Evolutionary conservation across 1,284 basidiomycete species (phyloP).

Genomic region (Pseudozyma pruni): DNA sequence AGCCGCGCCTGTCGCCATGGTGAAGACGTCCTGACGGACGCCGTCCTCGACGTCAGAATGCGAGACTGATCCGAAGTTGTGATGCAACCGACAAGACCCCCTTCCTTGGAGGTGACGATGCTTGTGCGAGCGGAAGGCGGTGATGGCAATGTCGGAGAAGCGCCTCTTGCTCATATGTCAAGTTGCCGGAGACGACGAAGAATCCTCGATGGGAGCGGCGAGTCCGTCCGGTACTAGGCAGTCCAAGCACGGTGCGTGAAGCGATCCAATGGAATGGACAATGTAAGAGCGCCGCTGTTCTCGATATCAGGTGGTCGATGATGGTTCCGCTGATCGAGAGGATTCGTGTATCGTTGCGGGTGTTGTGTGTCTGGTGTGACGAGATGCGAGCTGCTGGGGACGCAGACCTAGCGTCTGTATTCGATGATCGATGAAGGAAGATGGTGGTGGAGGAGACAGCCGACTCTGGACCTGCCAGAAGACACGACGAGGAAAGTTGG

Average conservation of each 20-base stretch:
- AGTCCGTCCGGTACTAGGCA: no score
- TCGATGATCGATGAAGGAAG: not conserved
- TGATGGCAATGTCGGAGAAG: conserved; percentile 28
- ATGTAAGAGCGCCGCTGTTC: no score
- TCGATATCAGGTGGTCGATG: no score
- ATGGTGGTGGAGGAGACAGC: not conserved
- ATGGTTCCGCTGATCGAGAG: no score
- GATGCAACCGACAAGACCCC: conserved; percentile 5
- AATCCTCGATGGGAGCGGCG: no score
- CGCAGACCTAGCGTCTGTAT: no score
- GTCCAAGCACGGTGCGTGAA: no score
- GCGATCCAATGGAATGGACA: no score
- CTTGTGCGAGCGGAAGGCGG: conserved; percentile 16
- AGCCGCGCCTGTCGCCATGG: conserved; percentile 28
- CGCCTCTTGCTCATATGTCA: conserved; percentile 36
- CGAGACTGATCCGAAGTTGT: conserved; percentile 1
- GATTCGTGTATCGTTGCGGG: no score
- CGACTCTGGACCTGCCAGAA: conserved; percentile 29
- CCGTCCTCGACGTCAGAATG: not conserved
- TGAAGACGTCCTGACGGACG: conserved; percentile 25
- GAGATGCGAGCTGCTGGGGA: no score
- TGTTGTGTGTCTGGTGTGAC: no score
- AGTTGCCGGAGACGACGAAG: not conserved
- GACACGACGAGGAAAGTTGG: not conserved
- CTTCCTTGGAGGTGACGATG: conserved; percentile 2